Evolutionary conservation across 148 eudicot species (phyloP).

Genomic region (Spergularia bocconei): DNA sequence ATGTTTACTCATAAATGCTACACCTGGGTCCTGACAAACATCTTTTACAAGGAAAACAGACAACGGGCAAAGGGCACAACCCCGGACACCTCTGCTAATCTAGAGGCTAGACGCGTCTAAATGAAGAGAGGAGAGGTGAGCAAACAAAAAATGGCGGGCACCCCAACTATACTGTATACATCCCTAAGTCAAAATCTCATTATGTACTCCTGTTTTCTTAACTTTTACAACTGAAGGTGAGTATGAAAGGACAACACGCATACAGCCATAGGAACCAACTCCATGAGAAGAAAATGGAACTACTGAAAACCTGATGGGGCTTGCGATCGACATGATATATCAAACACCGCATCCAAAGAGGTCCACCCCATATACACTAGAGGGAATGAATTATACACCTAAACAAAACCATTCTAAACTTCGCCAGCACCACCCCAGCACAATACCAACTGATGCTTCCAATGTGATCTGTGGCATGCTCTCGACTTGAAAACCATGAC

Average conservation of each 20-base stretch:
- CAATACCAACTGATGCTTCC: slow-evolving; percentile 7
- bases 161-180: slow-evolving; percentile 31
- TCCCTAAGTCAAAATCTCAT: slow-evolving; percentile 37
- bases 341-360: slow-evolving; percentile 15
- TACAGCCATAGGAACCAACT: slow-evolving; percentile 23
- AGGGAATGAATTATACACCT: slow-evolving; percentile 26
- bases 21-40: slow-evolving; percentile 5
- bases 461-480: slow-evolving; percentile 13
- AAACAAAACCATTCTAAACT: slow-evolving; percentile 22
- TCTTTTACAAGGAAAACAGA: slow-evolving; percentile 18
- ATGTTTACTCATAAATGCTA: slow-evolving; percentile 18
- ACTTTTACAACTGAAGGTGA: slow-evolving; percentile 31
- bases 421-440: neutral
- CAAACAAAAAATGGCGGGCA: slow-evolving; percentile 20
- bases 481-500: slow-evolving; percentile 16
- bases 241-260: slow-evolving; percentile 18
- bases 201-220: slow-evolving; percentile 29
- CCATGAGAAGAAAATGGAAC: slow-evolving; percentile 13
- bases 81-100: slow-evolving; percentile 13
- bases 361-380: slow-evolving; percentile 23
- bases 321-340: slow-evolving; percentile 12
- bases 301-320: slow-evolving; percentile 22
- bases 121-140: slow-evolving; percentile 24
- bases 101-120: slow-evolving; percentile 22
- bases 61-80: neutral